These are phyloP conservation scores for Mortierella alpina DNA, from an alignment of 192 early-diverging fungal species.

Conservation along the genomic window DNA sequence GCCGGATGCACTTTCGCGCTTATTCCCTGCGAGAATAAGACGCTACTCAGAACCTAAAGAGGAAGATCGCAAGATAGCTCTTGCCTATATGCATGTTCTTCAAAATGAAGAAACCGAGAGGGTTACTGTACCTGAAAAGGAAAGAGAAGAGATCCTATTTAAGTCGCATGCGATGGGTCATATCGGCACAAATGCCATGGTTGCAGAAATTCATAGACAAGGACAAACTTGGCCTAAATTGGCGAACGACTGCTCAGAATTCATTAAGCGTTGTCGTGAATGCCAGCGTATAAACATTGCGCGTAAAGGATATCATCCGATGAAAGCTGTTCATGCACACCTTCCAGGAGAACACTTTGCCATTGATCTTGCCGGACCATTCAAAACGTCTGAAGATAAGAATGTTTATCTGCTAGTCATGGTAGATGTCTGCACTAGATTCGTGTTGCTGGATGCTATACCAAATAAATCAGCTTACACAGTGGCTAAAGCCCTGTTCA, in stretches of 20 bases:
- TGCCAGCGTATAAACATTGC: slow-evolving; percentile 1
- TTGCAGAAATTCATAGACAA: too few species aligned
- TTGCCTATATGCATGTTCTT: slow-evolving; percentile 9
- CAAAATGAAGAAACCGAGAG: neutral
- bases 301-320: slow-evolving; percentile 6
- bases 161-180: neutral
- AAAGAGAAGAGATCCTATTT: neutral
- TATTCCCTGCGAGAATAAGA: slow-evolving; percentile 13
- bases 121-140: neutral
- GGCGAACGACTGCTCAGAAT: slow-evolving; percentile 14
- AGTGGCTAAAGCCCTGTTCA: neutral
- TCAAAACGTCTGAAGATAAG: neutral
- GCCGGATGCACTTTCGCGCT: slow-evolving; percentile 24
- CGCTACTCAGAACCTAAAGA: too few species aligned
- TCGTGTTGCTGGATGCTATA: too few species aligned
- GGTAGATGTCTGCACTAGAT: too few species aligned
- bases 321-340: slow-evolving; percentile 11
- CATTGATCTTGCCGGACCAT: neutral
- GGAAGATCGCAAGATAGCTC: neutral
- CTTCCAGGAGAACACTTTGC: slow-evolving; percentile 9
- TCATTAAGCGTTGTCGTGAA: slow-evolving; percentile 8
- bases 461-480: neutral
- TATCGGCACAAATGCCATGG: slow-evolving; percentile 25
- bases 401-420: too few species aligned
- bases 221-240: slow-evolving; percentile 13